Percentiles rank a stretch among this genome's conserved stretches.
phyloP scores from a whole-genome alignment of 768 basidiomycete genomes.

The Scleroderma bovista region DNA sequence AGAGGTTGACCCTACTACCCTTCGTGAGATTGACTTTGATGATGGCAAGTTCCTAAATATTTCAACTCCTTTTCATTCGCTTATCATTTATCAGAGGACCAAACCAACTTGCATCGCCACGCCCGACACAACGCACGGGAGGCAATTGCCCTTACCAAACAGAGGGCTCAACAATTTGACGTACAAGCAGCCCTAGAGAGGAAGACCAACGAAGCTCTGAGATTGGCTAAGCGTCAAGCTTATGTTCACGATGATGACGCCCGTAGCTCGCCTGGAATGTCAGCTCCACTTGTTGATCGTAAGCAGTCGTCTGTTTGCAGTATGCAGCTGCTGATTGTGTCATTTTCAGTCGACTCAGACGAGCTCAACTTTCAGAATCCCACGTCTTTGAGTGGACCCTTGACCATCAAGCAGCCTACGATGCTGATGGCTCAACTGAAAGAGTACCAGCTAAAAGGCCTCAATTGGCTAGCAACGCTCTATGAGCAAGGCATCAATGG shows the following conservation, averaged over 20 bases:
- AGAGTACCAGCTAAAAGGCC: conserved; percentile 96
- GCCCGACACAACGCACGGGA: conserved; percentile 87
- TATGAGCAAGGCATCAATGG: conserved; percentile 99
- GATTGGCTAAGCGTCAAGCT: conserved; percentile 52
- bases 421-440: conserved; percentile 97
- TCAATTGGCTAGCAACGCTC: conserved; percentile 95
- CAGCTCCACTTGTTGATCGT: conserved; percentile 67
- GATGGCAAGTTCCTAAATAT: conserved; percentile 53
- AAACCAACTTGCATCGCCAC: conserved; percentile 78
- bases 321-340: conserved; percentile 3
- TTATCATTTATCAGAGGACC: conserved; percentile 57
- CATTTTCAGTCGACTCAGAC: conserved; percentile 75
- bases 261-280: conserved; percentile 27
- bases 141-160: conserved; percentile 71
- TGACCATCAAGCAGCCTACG: conserved; percentile 86
- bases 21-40: conserved; percentile 86
- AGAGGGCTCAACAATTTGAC: conserved; percentile 84
- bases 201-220: conserved; percentile 73
- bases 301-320: conserved; percentile 24
- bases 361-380: conserved; percentile 99
- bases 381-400: conserved; percentile 75
- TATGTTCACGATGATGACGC: conserved; percentile 42
- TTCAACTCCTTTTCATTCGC: conserved; percentile 1
- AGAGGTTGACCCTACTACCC: conserved; percentile 44
- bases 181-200: conserved; percentile 73